These are phyloP conservation scores for Sporothrix variecibatus DNA, from an alignment of 2,329 filamentous ascomycete genomes.

Conservation along the genomic window DNA sequence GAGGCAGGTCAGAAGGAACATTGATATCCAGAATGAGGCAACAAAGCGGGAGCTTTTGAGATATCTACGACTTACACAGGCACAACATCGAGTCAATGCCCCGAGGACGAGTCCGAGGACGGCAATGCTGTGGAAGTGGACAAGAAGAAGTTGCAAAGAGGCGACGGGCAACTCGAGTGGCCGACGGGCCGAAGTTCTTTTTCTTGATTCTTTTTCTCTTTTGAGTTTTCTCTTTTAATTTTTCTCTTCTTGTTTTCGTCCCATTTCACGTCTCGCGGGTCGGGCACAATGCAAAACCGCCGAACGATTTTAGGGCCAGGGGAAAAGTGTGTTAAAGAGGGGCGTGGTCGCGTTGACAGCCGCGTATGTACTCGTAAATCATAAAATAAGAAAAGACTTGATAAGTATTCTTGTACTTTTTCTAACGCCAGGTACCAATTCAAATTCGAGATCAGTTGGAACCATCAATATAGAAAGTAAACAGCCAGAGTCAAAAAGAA, in stretches of 20 bases:
- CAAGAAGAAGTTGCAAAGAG: background rate
- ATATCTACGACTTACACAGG: background rate
- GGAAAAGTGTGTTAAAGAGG: constrained; percentile 15
- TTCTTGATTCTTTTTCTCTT: background rate
- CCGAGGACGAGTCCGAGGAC: background rate
- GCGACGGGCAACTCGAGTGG: background rate
- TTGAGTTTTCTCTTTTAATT: background rate
- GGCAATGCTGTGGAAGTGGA: background rate
- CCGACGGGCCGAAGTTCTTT: background rate
- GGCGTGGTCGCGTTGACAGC: background rate
- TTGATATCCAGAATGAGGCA: background rate
- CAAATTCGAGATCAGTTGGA: background rate
- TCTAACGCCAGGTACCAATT: background rate
- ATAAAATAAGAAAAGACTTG: background rate
- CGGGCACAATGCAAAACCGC: constrained; percentile 15
- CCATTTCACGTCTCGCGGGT: background rate
- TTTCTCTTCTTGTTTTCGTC: background rate
- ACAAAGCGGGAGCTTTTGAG: background rate
- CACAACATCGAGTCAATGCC: background rate
- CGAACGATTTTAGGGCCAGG: constrained; percentile 11
- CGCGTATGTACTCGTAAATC: no score
- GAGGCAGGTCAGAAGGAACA: background rate
- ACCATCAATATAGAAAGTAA: background rate
- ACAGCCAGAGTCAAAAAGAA: background rate
- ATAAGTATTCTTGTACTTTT: background rate